Evolutionary conservation across 257 asterid species (phyloP).

Genomic region (Penstemon newberryi): DNA sequence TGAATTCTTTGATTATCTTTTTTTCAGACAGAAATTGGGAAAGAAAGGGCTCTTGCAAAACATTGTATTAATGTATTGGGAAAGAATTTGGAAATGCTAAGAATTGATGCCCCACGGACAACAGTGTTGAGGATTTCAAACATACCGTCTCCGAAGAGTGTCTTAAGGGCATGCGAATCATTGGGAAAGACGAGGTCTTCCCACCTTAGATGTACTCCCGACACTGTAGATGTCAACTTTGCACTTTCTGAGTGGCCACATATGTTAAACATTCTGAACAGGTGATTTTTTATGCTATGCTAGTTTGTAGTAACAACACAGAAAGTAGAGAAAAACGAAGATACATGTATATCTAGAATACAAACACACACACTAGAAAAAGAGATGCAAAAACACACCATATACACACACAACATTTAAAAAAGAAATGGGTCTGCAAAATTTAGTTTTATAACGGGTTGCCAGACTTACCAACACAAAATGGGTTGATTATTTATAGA

Average conservation of each 20-base stretch:
- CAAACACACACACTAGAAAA: no score
- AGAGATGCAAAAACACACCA: no score
- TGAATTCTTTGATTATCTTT: constrained; percentile 4
- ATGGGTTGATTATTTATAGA: no score
- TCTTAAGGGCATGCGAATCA: constrained; percentile 25
- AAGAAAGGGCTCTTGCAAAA: constrained; percentile 56
- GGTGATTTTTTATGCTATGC: constrained; percentile 32
- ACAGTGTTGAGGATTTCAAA: constrained; percentile 48
- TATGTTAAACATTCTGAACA: constrained; percentile 59
- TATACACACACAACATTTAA: no score
- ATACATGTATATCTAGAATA: no score
- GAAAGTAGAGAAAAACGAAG: background rate
- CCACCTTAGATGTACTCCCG: background rate
- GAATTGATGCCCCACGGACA: constrained; percentile 68
- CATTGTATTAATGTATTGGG: constrained; percentile 48
- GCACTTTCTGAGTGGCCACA: constrained; percentile 61
- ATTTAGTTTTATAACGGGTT: no score
- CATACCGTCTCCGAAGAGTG: background rate
- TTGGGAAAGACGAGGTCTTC: constrained; percentile 23
- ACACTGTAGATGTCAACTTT: constrained; percentile 40
- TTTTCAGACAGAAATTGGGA: constrained; percentile 57
- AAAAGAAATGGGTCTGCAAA: no score
- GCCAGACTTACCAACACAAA: no score
- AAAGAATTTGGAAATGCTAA: constrained; percentile 40
- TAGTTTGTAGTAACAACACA: background rate